Evolutionary conservation across 805 yeast genomes (phyloP).

Genomic region (Pichia heedii): DNA sequence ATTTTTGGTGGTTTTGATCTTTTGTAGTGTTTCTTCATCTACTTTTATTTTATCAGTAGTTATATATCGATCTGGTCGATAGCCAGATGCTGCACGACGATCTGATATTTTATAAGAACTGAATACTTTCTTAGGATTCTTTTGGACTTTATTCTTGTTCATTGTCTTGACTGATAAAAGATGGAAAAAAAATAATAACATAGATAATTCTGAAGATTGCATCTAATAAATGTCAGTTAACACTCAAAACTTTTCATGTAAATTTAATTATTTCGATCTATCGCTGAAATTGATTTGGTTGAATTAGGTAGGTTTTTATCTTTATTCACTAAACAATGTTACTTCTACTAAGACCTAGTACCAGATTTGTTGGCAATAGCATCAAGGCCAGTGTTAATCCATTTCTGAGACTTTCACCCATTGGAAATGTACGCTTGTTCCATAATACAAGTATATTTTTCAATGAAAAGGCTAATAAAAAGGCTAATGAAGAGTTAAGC

Average conservation of each 20-base stretch:
- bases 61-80: not conserved
- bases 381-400: not conserved
- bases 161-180: not conserved
- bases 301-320: too few relatives aligned
- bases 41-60: not conserved
- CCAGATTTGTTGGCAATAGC: too few relatives aligned
- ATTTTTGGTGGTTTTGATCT: not conserved
- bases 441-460: not conserved
- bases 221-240: too few relatives aligned
- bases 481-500: too few relatives aligned
- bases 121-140: constrained; percentile 5
- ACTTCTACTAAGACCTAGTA: not conserved
- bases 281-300: too few relatives aligned
- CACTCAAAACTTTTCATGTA: not conserved
- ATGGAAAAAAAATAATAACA: not conserved
- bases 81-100: constrained; percentile 44
- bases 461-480: not conserved
- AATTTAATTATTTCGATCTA: too few relatives aligned
- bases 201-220: not conserved
- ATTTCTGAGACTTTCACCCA: not conserved
- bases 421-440: not conserved
- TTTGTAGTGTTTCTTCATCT: not conserved
- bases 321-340: not conserved
- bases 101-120: constrained; percentile 37
- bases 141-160: not conserved